Base-by-base conservation (phyloP, 2,329 filamentous ascomycete species). In the Xylaria digitata region DNA sequence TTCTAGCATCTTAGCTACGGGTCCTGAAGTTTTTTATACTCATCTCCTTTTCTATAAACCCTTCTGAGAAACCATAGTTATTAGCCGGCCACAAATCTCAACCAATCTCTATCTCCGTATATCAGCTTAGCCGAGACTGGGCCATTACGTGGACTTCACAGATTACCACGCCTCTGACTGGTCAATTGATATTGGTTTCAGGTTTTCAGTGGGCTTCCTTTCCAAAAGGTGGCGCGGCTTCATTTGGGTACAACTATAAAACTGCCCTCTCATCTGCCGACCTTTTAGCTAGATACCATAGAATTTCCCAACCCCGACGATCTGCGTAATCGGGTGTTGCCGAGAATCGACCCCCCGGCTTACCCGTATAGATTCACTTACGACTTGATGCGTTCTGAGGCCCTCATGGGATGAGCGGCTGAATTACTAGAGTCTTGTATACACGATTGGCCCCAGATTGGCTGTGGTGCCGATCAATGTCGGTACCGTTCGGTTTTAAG, bases 111-210 rank as follows among this genome's bases (percentile, higher is more conserved):
- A 15, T 54, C 52, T 42, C 42, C 30, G 52, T 40, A 67, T 61
- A 65, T 64, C 65, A 67, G 65, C 65, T 67, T 67, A 67, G 65
- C 65, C 65, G 65, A 52, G 50, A 53, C 17, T 46, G n/a, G 34
- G 11, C 8, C 46, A 65, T 67, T 65, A 61, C 65, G 65, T 65
- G 54, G 61, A 61, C 61, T 26, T 17, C n/a, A 13, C 19, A 43
- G 46, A 34, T 52, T 19, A 9, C 15, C 11, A 15, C 19, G 42
- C 30, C 40, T 56, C 40, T 50, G 32, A 67, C 52, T 65, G 53
- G 65, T 40, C 46, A 53, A 43, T 65, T 26, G 57, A 61, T 57
- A 61, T 58, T 65, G 21, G 19, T 3, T 9, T 0, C 15, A 37
- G 26, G 21, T 57, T 34, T 13, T 53, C 56, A 32, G n/a, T 37